Base-by-base conservation (phyloP, 306 rosid species). In the Clitoria ternatea region DNA sequence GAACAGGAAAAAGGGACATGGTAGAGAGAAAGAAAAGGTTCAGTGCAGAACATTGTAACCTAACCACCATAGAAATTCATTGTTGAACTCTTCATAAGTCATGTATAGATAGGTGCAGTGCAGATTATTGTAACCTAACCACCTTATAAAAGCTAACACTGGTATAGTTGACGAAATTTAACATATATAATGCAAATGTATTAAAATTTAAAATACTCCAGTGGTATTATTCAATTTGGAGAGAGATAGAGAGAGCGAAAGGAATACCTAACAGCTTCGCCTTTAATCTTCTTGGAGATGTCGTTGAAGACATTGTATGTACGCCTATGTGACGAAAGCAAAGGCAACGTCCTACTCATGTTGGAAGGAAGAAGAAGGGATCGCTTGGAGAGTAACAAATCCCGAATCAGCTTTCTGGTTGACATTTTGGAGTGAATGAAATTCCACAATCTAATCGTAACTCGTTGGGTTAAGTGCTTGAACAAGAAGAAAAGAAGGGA, bases 271-370 rank as follows among this genome's bases (percentile, higher is more conserved):
- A 75, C 76, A 19, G 86, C 89, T 87, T 95, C 96, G 63, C 89
- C 96, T 83, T 85, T 87, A 57, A 94, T 40, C 73, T 89, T 73
- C 82, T 83, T 76, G 3, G 99, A 91, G 67, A 91, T 91, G 40
- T 89, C 96, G 56, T 89, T 87, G 85, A 95, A 91, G 33, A 85
- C 92, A 40, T 90, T 86, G 69, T 81, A 89, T 15, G 74, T 75
- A 64, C 57, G 78, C 35, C 85, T 74, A 55, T 84, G 78, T 7
- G 81, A 72, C 36, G 81, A 44, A 57, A 73, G 70, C 83, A 79
- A 80, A 50, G 73, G 70, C 17, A 81, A 56, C 68, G 87, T 84
- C 73, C 78, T 6, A 57, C 74, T 63, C 39, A 35, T 39, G 2
- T 17, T 74, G n/a, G 67, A 88, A 33, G 64, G 91, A 84, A 70